Base-by-base conservation (phyloP, 345 rosid species). In the Trapa bicornis region DNA sequence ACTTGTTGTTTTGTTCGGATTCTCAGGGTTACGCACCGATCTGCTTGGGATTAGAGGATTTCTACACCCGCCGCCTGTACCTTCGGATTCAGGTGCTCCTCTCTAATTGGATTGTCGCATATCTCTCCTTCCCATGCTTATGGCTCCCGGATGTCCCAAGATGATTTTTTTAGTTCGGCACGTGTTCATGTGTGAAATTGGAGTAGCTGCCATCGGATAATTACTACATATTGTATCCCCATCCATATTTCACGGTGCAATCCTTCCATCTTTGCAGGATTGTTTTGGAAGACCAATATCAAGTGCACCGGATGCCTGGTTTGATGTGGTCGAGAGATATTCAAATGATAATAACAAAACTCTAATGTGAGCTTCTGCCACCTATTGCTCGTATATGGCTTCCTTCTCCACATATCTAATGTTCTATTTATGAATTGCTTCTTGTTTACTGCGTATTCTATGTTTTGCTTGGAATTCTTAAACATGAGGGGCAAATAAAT, bases 241-340 rank as follows among this genome's bases (percentile, higher is more conserved):
- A n/a, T 54, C 29, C 1, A n/a, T 6, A 54, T 54, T 7, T 2
- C 4, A 54, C 11, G 33, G 33, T n/a, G 10, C 8, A 7, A 64
- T 22, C 32, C 12, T 38, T 15, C 47, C 45, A 12, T 32, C 67
- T 64, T 48, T 62, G 47, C 80, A 92, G 96, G 98, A 87, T 62
- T 92, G 98, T 77, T 92, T 89, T 71, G 91, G 87, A 66, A 82
- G 95, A 42, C 96, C 98, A 0, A 87, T 92, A 35, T 72, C 92
- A 1, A 87, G 98, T 76, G 91, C 92, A 37, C 98, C 96, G 61
- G 96, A 86, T 85, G 88, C 92, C 33, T 92, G 95, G 95, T 72
- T 89, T 76, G 91, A 92, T 76, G 76, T 92, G 22, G 87, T 89
- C 22, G 95, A 92, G 70, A 86, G 98, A 65, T 79, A 65, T 75